Conservation (phyloP, 2,329 filamentous ascomycete species). For the Paecilomyces sp. region DNA sequence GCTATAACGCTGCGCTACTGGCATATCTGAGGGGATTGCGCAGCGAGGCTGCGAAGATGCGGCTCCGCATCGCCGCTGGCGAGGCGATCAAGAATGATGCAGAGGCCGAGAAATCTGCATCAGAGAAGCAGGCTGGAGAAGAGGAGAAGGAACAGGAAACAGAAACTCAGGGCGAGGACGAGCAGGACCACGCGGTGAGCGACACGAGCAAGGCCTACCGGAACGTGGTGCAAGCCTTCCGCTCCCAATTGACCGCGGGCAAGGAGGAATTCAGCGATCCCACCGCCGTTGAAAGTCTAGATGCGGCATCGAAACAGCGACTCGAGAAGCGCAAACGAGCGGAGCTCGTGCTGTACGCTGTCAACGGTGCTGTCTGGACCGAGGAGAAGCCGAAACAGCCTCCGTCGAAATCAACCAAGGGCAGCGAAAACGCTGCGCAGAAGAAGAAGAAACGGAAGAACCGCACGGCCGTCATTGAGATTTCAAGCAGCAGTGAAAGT, state of each 20-base stretch:
- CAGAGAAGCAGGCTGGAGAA: slow-evolving; percentile 6
- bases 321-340: slow-evolving; percentile 30
- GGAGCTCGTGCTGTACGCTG: slow-evolving; percentile 29
- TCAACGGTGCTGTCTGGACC: slow-evolving; percentile 14
- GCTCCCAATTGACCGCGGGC: slow-evolving; percentile 17
- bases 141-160: neutral
- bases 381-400: slow-evolving; percentile 2
- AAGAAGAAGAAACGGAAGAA: slow-evolving; percentile 35
- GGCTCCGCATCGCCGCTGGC: slow-evolving; percentile 60
- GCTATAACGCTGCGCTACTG: slow-evolving; percentile 63
- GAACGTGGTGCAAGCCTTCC: slow-evolving; percentile 47
- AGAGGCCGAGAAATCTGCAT: slow-evolving; percentile 5
- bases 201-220: slow-evolving; percentile 29
- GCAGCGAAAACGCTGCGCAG: slow-evolving; percentile 4
- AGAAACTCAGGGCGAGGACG: neutral
- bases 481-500: slow-evolving; percentile 35
- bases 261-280: slow-evolving; percentile 18
- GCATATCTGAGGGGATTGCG: slow-evolving; percentile 74
- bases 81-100: slow-evolving; percentile 45
- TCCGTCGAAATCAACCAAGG: neutral
- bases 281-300: slow-evolving; percentile 12
- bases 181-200: neutral
- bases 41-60: slow-evolving; percentile 59
- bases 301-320: slow-evolving; percentile 17
- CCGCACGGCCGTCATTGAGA: slow-evolving; percentile 33